A percentile compares a stretch with the other conserved stretches of the same genome.
phyloP scores from a whole-genome alignment of 2,329 filamentous ascomycete species.

The Microdochium bolleyi region DNA sequence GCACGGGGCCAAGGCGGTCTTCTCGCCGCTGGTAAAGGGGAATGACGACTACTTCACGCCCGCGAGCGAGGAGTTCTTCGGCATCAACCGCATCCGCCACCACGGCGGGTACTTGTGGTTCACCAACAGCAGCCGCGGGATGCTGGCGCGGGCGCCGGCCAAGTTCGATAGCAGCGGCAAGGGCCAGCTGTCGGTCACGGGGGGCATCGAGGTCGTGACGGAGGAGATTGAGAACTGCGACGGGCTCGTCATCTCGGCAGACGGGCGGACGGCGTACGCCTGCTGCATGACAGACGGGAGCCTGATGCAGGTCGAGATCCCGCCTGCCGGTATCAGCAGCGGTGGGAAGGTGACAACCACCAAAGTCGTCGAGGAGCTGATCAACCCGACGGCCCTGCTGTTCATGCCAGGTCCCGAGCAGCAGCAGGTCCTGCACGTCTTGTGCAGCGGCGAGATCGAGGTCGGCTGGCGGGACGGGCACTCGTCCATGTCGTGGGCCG shows the following conservation, averaged over 20 bases:
- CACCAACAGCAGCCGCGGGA: background rate
- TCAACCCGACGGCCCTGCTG: background rate
- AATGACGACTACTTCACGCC: background rate
- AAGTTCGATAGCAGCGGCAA: background rate
- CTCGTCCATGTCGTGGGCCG: background rate
- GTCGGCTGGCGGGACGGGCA: background rate
- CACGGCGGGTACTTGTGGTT: background rate
- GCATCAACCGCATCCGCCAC: background rate
- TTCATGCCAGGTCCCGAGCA: background rate
- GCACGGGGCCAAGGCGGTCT: too few relatives aligned
- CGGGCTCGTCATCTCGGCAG: background rate
- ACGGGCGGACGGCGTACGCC: background rate
- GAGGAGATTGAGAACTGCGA: background rate
- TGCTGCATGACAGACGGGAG: background rate
- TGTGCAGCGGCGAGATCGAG: background rate
- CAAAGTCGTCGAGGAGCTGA: background rate
- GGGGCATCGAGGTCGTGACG: background rate
- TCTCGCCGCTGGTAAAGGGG: too few relatives aligned
- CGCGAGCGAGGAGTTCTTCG: background rate
- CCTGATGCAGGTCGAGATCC: background rate
- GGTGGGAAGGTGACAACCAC: background rate
- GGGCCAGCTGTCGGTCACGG: background rate
- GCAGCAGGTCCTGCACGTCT: background rate
- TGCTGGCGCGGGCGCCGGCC: background rate
- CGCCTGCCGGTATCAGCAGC: background rate